Base-by-base conservation (phyloP, 2,329 filamentous ascomycete species). In the Penicillium corylophilum region DNA sequence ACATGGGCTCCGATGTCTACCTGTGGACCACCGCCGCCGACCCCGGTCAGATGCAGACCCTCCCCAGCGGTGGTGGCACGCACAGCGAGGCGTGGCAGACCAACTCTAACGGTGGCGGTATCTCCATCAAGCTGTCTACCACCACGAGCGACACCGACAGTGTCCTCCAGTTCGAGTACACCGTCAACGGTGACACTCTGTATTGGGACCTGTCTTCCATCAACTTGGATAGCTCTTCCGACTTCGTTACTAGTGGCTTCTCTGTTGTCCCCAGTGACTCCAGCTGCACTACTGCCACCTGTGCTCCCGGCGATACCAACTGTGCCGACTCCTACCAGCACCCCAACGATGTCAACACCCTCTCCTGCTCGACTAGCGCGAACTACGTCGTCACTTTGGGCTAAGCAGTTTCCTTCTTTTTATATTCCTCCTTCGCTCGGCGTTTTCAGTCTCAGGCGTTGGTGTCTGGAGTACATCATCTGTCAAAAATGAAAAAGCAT, bases 141-240 rank as follows among this genome's bases (percentile, higher is more conserved):
- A 46, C 55, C 24, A 12, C 58, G 44, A 41, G 6, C 38, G 18
- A 51, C 35, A 22, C 16, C 35, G 50, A 55, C 28, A 56, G 51
- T 16, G 60, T 63, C 5, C 57, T 63, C 23, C 60, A 63, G 48
- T 63, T 63, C 52, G 70, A 74, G 53, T 73, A 73, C 63, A 72
- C 69, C 39, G 52, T 64, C 23, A 40, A 60, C 9, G 53, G 51
- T 6, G 62, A 65, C 22, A 69, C 56, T 7, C 61, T 73, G 39
- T 72, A 52, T 64, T 73, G 70, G 67, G 71, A 73, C 50, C 57
- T 72, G 33, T 73, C 71, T 42, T 70, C 64, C 50, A 71, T 73
- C 57, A 60, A 73, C 51, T 55, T 70, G 44, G 57, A 62, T 44
- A 38, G 46, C 26, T 54, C 57, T 42, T 70, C 71, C 20, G 59